Evolutionary conservation across 2,329 filamentous ascomycete genomes (phyloP).

Genomic region (Chrysoporthe austroafricana): DNA sequence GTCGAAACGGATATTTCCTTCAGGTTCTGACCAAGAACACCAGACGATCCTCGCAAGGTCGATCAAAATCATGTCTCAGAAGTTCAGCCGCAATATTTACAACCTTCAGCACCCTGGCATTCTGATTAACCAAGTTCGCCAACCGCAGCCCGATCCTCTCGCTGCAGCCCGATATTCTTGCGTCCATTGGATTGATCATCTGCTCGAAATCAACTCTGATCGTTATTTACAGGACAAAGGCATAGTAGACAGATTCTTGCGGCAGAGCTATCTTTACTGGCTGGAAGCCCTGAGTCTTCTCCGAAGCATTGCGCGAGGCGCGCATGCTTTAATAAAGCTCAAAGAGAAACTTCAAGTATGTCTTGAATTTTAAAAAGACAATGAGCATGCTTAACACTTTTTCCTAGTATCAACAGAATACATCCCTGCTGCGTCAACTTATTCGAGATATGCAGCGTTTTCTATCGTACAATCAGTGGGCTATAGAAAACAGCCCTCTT

Average conservation of each 20-base stretch:
- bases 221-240: conserved; percentile 33
- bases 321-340: conserved; percentile 33
- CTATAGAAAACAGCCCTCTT: conserved; percentile 29
- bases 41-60: conserved; percentile 40
- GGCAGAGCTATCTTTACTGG: conserved; percentile 46
- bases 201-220: conserved; percentile 29
- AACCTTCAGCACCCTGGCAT: conserved; percentile 33
- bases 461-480: conserved; percentile 32
- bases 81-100: conserved; percentile 43
- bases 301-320: conserved; percentile 32
- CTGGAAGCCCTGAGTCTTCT: conserved; percentile 47
- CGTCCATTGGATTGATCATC: conserved; percentile 41
- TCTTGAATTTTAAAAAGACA: conserved; percentile 7
- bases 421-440: conserved; percentile 22
- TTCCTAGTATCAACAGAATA: conserved; percentile 11
- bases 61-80: conserved; percentile 36
- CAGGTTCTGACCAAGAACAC: conserved; percentile 35
- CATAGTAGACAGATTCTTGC: conserved; percentile 39
- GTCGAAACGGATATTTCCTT: conserved; percentile 36
- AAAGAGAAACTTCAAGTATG: conserved; percentile 25
- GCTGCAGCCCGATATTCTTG: conserved; percentile 38
- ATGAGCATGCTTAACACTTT: background rate
- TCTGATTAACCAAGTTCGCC: conserved; percentile 31
- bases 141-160: conserved; percentile 35
- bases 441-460: conserved; percentile 39